These are phyloP conservation scores for Penicillium samsonianum DNA, from an alignment of 495 filamentous ascomycete genomes.

Conservation along the genomic window DNA sequence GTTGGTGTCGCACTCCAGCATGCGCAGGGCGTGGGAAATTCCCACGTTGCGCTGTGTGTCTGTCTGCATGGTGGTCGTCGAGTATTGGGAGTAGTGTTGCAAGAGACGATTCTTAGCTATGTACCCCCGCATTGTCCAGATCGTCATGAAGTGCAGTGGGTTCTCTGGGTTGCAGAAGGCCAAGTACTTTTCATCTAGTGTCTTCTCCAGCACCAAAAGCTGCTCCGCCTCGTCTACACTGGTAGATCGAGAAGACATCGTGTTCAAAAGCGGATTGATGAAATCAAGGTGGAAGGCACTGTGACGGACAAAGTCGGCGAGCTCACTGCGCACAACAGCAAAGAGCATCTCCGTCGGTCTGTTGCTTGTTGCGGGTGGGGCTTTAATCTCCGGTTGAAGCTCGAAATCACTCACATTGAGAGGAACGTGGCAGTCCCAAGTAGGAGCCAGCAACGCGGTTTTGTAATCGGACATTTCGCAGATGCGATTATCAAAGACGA, in stretches of 20 bases:
- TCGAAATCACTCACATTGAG: constrained; percentile 44
- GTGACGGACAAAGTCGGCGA: background rate
- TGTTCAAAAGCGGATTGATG: background rate
- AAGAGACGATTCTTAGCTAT: background rate
- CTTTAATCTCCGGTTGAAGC: constrained; percentile 29
- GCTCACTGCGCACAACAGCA: background rate
- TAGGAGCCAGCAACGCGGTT: constrained; percentile 52
- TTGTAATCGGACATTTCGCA: constrained; percentile 65
- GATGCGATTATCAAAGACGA: constrained; percentile 62
- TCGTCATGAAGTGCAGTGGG: background rate
- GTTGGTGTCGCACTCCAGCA: background rate
- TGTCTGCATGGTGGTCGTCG: background rate
- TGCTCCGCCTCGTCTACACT: background rate
- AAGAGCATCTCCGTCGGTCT: constrained; percentile 28
- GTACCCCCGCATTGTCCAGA: background rate
- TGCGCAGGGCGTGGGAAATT: background rate
- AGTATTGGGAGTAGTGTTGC: background rate
- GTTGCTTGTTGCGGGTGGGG: constrained; percentile 17
- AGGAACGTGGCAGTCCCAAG: constrained; percentile 32
- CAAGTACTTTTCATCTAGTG: background rate
- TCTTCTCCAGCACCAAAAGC: background rate
- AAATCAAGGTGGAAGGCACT: background rate
- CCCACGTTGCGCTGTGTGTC: background rate
- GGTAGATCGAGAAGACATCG: background rate
- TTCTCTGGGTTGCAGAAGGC: background rate